Base-by-base conservation (phyloP, 2,329 filamentous ascomycete genomes). In the Monosporascus sp. region DNA sequence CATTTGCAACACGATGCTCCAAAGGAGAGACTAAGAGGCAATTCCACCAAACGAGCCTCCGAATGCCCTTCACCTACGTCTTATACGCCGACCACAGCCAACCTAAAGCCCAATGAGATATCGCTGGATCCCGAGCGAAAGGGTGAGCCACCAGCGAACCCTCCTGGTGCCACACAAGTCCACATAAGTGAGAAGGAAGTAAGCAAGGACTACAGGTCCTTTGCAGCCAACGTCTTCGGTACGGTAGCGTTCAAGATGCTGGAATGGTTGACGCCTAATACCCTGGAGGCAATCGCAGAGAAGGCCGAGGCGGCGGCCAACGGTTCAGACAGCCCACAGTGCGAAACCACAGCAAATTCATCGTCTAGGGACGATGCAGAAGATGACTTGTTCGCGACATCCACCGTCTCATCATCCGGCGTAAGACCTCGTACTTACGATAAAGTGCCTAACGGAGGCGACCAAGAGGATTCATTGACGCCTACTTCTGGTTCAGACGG, bases 231-330 rank as follows among this genome's bases (percentile, higher is more conserved):
- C 57, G 72, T 86, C 7, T 87, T 88, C 60, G 82, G 78, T 7
- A 86, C 84, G 0, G 80, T 81, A 11, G 79, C 85, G 11, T 84
- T 87, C 67, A 86, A 84, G 62, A 87, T 87, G 82, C 63, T 88
- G 3, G 85, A 88, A 65, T 88, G 84, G 84, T 70, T 88, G n/a
- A 84, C 83, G 1, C 83, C 83, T 0, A 75, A 75, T 52, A 78
- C 75, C n/a, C 65, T 84, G 4, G 74, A 77, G 20, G 71, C 73
- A 9, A 76, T 84, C 69, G 71, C 74, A 1, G 63, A 72, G 17
- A 74, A 71, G 49, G 66, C 72, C 14, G 65, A 66, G 24, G 61
- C 57, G 20, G 61, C 57, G 1, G 52, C 55, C 4, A 53, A 53
- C 20, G 53, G 43, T 31, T 50, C 53, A 19, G 26, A 50, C 16